Evolutionary conservation across 495 filamentous ascomycete species (phyloP).

Genomic region (Pseudotulostoma volvatum): DNA sequence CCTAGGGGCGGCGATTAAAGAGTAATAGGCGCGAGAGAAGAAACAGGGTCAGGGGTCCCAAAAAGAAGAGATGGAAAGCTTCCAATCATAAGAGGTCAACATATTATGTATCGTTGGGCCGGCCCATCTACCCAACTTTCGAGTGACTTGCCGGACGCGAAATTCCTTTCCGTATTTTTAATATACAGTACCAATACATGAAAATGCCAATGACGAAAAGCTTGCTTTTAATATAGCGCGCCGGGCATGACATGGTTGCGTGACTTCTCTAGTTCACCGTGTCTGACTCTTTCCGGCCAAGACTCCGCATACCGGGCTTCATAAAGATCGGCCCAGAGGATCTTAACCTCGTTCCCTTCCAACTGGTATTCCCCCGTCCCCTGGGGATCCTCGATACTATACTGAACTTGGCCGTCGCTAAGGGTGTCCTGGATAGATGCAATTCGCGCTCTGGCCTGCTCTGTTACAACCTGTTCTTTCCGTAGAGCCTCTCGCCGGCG

Average conservation of each 20-base stretch:
- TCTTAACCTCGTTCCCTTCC: constrained; percentile 24
- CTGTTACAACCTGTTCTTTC: constrained; percentile 23
- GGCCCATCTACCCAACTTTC: no score
- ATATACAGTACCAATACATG: no score
- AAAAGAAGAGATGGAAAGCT: no score
- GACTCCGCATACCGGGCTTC: constrained; percentile 47
- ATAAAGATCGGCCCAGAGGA: constrained; percentile 54
- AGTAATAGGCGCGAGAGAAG: no score
- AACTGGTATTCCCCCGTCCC: constrained; percentile 17
- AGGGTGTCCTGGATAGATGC: constrained; percentile 15
- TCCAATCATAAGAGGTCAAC: no score
- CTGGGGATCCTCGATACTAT: constrained; percentile 18
- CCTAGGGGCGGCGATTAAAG: no score
- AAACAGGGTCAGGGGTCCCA: no score
- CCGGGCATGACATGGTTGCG: constrained; percentile 23
- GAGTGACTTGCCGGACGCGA: no score
- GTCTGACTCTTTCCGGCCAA: constrained; percentile 57
- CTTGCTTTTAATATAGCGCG: no score
- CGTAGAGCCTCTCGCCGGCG: constrained; percentile 18
- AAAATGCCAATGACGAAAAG: no score
- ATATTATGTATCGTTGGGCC: no score
- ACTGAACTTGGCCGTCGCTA: constrained; percentile 12
- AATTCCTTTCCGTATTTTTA: no score
- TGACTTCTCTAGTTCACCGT: constrained; percentile 31
- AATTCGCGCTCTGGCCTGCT: constrained; percentile 18